These are phyloP conservation scores for Leishmania gerbilli DNA, from an alignment of 208 protist species.

Conservation along the genomic window DNA sequence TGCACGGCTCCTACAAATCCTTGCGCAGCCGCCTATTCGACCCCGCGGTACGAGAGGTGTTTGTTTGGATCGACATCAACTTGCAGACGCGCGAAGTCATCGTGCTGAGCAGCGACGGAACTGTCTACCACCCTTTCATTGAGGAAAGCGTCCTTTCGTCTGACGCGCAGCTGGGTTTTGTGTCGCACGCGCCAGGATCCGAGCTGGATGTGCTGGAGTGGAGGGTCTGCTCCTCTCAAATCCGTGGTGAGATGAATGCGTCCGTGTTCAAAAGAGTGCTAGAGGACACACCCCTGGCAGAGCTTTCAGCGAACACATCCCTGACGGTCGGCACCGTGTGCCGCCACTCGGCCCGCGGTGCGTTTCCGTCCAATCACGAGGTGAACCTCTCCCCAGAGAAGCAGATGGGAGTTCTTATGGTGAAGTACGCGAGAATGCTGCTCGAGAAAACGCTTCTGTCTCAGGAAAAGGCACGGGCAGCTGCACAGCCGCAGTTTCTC, in stretches of 20 bases:
- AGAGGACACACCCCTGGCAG: constrained; percentile 9
- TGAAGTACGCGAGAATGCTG: constrained; percentile 76
- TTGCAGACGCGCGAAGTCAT: constrained; percentile 40
- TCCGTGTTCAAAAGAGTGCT: constrained; percentile 19
- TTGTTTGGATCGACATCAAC: constrained; percentile 41
- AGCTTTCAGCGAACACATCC: constrained; percentile 34
- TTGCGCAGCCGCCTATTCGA: constrained; percentile 32
- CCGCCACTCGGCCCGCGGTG: constrained; percentile 28
- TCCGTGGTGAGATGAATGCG: constrained; percentile 30
- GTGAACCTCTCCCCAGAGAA: constrained; percentile 38
- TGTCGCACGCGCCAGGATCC: constrained; percentile 41
- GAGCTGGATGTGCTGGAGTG: constrained; percentile 49
- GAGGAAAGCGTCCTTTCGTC: constrained; percentile 26
- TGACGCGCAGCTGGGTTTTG: constrained; percentile 46
- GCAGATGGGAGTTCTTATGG: constrained; percentile 77
- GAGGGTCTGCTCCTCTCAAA: constrained; percentile 30
- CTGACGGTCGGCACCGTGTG: constrained; percentile 35
- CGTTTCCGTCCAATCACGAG: constrained; percentile 14
- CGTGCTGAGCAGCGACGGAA: constrained; percentile 46
- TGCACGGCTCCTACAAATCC: constrained; percentile 28
- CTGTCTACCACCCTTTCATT: constrained; percentile 42
- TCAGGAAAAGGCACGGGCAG: constrained; percentile 47
- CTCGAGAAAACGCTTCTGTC: constrained; percentile 64
- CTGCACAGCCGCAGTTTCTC: constrained; percentile 44
- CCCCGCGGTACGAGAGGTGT: constrained; percentile 33